These are phyloP conservation scores for Clarireedia paspali DNA, from an alignment of 2,329 filamentous ascomycete genomes.

Conservation along the genomic window DNA sequence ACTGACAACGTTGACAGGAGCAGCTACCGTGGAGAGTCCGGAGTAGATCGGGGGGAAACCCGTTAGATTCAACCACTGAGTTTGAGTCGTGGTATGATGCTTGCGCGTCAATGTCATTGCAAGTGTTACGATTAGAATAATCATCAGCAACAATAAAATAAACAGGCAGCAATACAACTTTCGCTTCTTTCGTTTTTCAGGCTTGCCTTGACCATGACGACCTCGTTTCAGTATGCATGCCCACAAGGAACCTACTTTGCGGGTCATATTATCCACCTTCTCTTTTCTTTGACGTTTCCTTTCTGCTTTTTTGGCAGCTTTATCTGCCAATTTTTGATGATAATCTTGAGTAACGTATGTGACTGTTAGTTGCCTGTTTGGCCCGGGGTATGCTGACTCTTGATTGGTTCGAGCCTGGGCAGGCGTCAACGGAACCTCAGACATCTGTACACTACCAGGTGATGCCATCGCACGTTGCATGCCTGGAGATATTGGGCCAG, in stretches of 20 bases:
- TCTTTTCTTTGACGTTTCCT: slow-evolving; percentile 48
- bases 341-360: slow-evolving; percentile 9
- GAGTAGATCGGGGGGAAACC: slow-evolving; percentile 82
- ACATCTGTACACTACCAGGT: slow-evolving; percentile 52
- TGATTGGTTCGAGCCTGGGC: slow-evolving; percentile 23
- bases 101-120: slow-evolving; percentile 44
- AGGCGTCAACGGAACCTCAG: slow-evolving; percentile 49
- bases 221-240: slow-evolving; percentile 55
- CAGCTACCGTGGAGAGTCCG: slow-evolving; percentile 70
- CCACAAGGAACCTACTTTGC: slow-evolving; percentile 54
- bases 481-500: slow-evolving; percentile 55
- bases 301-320: slow-evolving; percentile 25
- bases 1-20: slow-evolving; percentile 57
- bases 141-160: slow-evolving; percentile 42
- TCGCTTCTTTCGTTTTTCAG: slow-evolving; percentile 55
- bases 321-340: slow-evolving; percentile 4
- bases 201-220: slow-evolving; percentile 55
- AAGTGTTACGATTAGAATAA: slow-evolving; percentile 51
- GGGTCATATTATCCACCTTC: slow-evolving; percentile 56
- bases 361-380: slow-evolving; percentile 14
- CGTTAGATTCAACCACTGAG: slow-evolving; percentile 75
- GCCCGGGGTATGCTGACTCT: slow-evolving; percentile 26
- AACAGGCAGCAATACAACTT: slow-evolving; percentile 50
- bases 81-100: slow-evolving; percentile 32
- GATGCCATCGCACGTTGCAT: slow-evolving; percentile 55